phyloP scores from a whole-genome alignment of 164 flowering plant species.

The Chloranthus sessilifolius region DNA sequence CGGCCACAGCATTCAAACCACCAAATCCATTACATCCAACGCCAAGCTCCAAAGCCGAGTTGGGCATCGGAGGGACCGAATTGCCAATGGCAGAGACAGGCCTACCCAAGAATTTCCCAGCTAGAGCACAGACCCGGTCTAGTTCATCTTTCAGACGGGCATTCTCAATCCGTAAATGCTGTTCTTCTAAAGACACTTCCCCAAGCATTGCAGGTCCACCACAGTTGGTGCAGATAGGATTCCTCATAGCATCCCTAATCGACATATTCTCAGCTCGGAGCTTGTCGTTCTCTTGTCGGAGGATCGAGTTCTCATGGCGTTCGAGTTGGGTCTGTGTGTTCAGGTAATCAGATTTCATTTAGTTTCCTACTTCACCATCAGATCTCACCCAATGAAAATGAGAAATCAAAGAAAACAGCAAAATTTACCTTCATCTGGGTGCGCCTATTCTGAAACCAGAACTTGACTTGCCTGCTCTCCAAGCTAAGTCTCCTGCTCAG shows the following conservation, averaged over 20 bases:
- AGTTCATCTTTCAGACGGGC: constrained; percentile 83
- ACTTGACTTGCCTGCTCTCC: constrained; percentile 92
- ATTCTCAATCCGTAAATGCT: constrained; percentile 87
- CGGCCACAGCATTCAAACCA: constrained; percentile 29
- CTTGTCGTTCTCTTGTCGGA: constrained; percentile 88
- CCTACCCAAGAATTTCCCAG: constrained; percentile 85
- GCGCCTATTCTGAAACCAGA: constrained; percentile 96
- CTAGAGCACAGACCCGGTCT: constrained; percentile 81
- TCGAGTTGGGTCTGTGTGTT: constrained; percentile 95
- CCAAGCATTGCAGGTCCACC: constrained; percentile 92
- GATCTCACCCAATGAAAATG: neutral
- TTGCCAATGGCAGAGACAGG: constrained; percentile 46
- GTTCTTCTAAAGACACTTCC: constrained; percentile 82
- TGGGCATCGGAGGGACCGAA: constrained; percentile 39
- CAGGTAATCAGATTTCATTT: neutral
- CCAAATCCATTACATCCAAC: constrained; percentile 69
- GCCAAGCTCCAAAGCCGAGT: constrained; percentile 73
- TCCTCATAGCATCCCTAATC: constrained; percentile 83
- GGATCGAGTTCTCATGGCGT: constrained; percentile 85
- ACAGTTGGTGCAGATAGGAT: constrained; percentile 84
- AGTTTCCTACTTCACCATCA: neutral
- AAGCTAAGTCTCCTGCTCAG: constrained; percentile 72
- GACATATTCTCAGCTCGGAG: constrained; percentile 88
- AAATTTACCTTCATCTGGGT: constrained; percentile 92
- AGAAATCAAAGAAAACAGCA: neutral